These are phyloP conservation scores for Talaromyces ruber DNA, from an alignment of 495 filamentous ascomycete genomes.

Conservation along the genomic window DNA sequence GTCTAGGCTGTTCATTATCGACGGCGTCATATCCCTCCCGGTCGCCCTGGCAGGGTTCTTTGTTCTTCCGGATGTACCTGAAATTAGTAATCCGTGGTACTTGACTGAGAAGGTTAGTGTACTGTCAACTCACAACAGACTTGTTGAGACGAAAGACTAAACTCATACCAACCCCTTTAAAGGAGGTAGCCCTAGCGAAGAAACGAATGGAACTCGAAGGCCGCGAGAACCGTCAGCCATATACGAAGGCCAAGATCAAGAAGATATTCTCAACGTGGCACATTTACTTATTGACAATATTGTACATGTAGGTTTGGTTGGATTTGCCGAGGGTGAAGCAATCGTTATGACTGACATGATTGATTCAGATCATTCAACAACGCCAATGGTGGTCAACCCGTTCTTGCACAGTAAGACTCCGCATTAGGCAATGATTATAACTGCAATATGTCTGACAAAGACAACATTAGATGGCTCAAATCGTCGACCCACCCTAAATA, in stretches of 20 bases:
- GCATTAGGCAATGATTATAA: neutral
- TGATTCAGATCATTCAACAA: constrained; percentile 31
- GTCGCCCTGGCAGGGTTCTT: constrained; percentile 48
- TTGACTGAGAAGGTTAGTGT: constrained; percentile 24
- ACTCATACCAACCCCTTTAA: neutral
- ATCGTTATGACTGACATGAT: neutral
- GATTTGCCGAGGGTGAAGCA: constrained; percentile 3
- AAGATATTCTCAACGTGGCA: constrained; percentile 48
- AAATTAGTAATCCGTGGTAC: constrained; percentile 49
- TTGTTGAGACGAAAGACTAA: neutral
- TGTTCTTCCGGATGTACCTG: constrained; percentile 51
- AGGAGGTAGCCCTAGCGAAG: constrained; percentile 36
- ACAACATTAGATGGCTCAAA: constrained; percentile 26
- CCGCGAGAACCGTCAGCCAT: constrained; percentile 31
- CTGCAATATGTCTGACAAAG: neutral
- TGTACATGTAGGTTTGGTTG: constrained; percentile 33
- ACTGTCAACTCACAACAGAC: neutral
- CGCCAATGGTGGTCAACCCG: constrained; percentile 22
- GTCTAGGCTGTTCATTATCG: constrained; percentile 30
- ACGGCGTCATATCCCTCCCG: constrained; percentile 38
- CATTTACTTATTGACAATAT: constrained; percentile 34
- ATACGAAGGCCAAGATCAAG: constrained; percentile 37
- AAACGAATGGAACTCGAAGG: constrained; percentile 42
- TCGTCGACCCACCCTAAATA: constrained; percentile 26
- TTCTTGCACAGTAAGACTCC: constrained; percentile 29